These are phyloP conservation scores for Ascomycota sp. DNA, from an alignment of 2,329 filamentous ascomycete genomes.

Conservation along the genomic window DNA sequence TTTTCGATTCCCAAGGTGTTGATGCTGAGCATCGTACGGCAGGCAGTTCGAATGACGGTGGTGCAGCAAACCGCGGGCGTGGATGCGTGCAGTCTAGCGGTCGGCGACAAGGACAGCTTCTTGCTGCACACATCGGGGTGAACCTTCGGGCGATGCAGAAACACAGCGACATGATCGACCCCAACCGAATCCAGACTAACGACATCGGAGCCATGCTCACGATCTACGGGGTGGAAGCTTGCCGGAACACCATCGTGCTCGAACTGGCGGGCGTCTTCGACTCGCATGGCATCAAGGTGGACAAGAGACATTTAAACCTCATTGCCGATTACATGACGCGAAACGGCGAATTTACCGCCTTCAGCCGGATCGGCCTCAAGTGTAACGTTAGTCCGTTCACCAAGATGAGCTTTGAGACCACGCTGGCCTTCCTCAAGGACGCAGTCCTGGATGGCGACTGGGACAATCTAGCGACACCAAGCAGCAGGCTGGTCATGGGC, in stretches of 20 bases:
- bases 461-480: slow-evolving; percentile 73
- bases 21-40: slow-evolving; percentile 78
- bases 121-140: slow-evolving; percentile 65
- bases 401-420: slow-evolving; percentile 99
- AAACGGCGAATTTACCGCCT: slow-evolving; percentile 70
- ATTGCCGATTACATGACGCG: slow-evolving; percentile 98
- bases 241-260: slow-evolving; percentile 64
- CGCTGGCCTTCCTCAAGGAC: slow-evolving; percentile 79
- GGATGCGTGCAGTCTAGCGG: slow-evolving; percentile 46
- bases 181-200: slow-evolving; percentile 75
- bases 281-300: slow-evolving; percentile 80
- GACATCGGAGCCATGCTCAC: slow-evolving; percentile 71
- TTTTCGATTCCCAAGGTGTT: slow-evolving; percentile 70
- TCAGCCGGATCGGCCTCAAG: slow-evolving; percentile 76
- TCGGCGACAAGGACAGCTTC: slow-evolving; percentile 28
- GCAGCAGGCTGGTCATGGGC: slow-evolving; percentile 74
- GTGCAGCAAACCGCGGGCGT: slow-evolving; percentile 75
- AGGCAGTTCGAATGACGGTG: slow-evolving; percentile 55
- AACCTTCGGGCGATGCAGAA: slow-evolving; percentile 84
- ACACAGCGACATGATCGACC: slow-evolving; percentile 68
- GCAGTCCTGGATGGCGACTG: slow-evolving; percentile 77
- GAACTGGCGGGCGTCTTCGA: slow-evolving; percentile 76
- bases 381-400: slow-evolving; percentile 79
- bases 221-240: slow-evolving; percentile 85
- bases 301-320: slow-evolving; percentile 79